These are phyloP conservation scores for Musa balbisiana DNA, from an alignment of 202 grass and related monocot species.

Conservation along the genomic window DNA sequence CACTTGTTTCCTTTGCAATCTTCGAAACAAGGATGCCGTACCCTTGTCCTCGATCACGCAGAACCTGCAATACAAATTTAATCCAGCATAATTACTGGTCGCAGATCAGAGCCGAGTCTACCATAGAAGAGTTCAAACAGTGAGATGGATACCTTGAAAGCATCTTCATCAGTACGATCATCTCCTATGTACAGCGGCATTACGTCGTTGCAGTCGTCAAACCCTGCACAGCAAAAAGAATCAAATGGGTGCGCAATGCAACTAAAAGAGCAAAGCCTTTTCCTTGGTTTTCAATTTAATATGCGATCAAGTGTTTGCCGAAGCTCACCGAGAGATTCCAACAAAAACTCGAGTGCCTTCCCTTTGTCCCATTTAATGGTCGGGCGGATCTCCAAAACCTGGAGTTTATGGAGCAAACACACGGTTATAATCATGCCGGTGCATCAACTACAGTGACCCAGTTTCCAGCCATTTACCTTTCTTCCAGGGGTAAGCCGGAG, in stretches of 20 bases:
- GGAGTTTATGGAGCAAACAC: neutral
- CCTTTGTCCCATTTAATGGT: conserved; percentile 88
- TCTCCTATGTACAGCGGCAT: conserved; percentile 17
- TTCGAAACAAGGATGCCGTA: conserved; percentile 20
- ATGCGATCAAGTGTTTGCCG: neutral
- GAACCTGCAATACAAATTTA: neutral
- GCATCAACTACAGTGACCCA: neutral
- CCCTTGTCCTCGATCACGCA: conserved; percentile 20
- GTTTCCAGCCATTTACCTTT: conserved; percentile 34
- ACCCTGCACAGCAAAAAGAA: conserved; percentile 3
- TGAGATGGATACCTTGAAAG: conserved; percentile 7
- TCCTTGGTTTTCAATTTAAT: neutral
- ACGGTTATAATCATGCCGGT: neutral
- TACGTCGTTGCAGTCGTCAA: neutral
- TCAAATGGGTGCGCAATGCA: neutral
- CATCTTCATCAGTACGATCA: conserved; percentile 19
- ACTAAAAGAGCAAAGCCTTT: neutral
- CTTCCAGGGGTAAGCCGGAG: conserved; percentile 62
- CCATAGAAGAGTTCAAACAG: no score
- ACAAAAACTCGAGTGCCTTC: conserved; percentile 69
- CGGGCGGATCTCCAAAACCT: conserved; percentile 68
- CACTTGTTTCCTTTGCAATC: conserved; percentile 11
- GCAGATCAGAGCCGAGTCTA: no score
- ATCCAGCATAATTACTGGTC: neutral
- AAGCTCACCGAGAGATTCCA: conserved; percentile 41